These are phyloP conservation scores for Erigeron philadelphicus DNA, from an alignment of 140 eudicot species.

Conservation along the genomic window DNA sequence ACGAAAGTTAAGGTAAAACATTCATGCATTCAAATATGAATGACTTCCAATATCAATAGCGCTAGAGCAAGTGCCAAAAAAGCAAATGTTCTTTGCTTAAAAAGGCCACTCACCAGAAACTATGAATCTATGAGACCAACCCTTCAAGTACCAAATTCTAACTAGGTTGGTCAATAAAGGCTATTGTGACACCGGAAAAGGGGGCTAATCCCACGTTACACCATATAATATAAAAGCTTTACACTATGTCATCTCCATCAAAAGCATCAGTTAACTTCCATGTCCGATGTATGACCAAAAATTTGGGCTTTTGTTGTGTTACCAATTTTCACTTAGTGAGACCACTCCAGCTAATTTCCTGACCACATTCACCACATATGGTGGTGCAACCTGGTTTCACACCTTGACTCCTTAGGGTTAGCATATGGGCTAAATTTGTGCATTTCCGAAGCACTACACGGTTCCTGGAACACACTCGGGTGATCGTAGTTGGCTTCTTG, in stretches of 20 bases:
- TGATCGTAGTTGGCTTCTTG: conserved; percentile 30
- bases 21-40: background rate
- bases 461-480: conserved; percentile 37
- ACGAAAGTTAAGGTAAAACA: background rate
- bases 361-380: conserved; percentile 87
- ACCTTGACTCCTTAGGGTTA: conserved; percentile 73
- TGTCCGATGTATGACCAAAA: conserved; percentile 14
- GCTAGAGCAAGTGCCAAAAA: background rate
- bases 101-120: conserved; percentile 10
- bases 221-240: conserved; percentile 12
- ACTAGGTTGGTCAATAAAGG: conserved; percentile 22
- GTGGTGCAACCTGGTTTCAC: conserved; percentile 68
- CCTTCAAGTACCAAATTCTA: conserved; percentile 4
- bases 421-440: conserved; percentile 62
- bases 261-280: conserved; percentile 17
- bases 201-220: conserved; percentile 10
- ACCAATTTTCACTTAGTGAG: conserved; percentile 27
- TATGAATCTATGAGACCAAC: conserved; percentile 3
- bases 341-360: conserved; percentile 60
- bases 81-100: background rate
- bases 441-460: conserved; percentile 47
- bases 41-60: background rate
- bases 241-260: conserved; percentile 19
- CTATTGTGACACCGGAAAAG: conserved; percentile 11
- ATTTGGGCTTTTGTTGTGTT: conserved; percentile 1